Base-by-base conservation (phyloP, 306 rosid species). In the Nissolia schottii region DNA sequence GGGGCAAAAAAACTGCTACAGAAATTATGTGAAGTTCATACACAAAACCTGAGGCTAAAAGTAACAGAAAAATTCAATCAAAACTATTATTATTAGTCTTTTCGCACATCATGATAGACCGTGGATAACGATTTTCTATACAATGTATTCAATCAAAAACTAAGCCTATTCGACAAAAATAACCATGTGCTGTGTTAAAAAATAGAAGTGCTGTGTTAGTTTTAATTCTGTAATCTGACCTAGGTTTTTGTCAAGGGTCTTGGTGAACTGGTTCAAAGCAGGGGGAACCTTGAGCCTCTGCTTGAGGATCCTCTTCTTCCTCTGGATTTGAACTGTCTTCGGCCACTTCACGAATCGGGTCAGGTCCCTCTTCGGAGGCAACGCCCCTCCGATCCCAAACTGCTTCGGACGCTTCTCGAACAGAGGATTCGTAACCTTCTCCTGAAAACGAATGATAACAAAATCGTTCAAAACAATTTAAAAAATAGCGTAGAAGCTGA, bases 201-300 rank as follows among this genome's bases (percentile, higher is more conserved):
- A n/a, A n/a, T n/a, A n/a, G n/a, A n/a, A n/a, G n/a, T n/a, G n/a
- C n/a, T n/a, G n/a, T n/a, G n/a, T n/a, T n/a, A n/a, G n/a, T n/a
- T n/a, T n/a, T n/a, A n/a, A n/a, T n/a, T n/a, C n/a, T n/a, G n/a
- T n/a, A n/a, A n/a, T n/a, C n/a, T n/a, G n/a, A 88, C 97, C 95
- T 0, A 91, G 82, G 46, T 87, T 88, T 58, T 91, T 91, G 79
- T 91, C 97, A 1, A 91, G 80, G 6, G 92, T 91, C 67, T 91
- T 91, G 0, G 96, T 91, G 78, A 91, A 88, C 80, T 89, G 89
- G 53, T 91, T 91, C 78, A 91, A 68, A 18, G 91, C 84, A 18
- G 92, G 96, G 1, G 97, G 91, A 20, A 91, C 97, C 88, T 91
- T 91, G 81, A 84, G 50, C 38, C 88, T 50, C 79, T 87, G 92